Evolutionary conservation across 805 yeast species (phyloP).

Genomic region (Ogataea ramenticola): DNA sequence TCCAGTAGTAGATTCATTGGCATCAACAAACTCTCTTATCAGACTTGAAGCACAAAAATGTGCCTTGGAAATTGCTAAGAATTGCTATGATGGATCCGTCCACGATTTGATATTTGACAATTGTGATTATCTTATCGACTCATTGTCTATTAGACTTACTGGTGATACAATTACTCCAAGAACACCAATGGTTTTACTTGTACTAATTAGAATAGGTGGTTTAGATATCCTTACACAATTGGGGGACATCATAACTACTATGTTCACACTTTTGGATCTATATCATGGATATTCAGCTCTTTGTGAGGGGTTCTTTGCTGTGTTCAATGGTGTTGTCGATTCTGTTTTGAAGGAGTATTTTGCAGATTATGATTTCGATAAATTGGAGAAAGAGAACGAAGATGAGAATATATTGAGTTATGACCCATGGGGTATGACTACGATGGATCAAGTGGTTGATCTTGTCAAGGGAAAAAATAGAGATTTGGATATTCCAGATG

Average conservation of each 20-base stretch:
- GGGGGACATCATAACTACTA: constrained; percentile 57
- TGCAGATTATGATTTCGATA: constrained; percentile 17
- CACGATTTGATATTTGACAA: constrained; percentile 52
- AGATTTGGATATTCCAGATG: constrained; percentile 17
- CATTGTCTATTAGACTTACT: constrained; percentile 63
- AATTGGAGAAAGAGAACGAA: constrained; percentile 7
- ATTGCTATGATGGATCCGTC: constrained; percentile 51
- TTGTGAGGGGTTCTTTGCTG: constrained; percentile 65
- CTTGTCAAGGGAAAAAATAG: constrained; percentile 24
- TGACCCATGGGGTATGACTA: constrained; percentile 54
- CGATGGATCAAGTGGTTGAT: constrained; percentile 34
- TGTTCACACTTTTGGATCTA: constrained; percentile 71
- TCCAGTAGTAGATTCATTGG: constrained; percentile 66
- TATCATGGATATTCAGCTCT: constrained; percentile 76
- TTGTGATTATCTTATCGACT: constrained; percentile 74
- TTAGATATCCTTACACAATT: constrained; percentile 54
- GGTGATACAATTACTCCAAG: constrained; percentile 70
- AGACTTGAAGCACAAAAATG: constrained; percentile 49
- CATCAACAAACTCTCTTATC: constrained; percentile 40
- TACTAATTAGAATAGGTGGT: constrained; percentile 68
- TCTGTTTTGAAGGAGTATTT: constrained; percentile 37
- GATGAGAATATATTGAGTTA: constrained; percentile 2
- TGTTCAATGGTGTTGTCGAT: constrained; percentile 54
- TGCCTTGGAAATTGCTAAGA: constrained; percentile 39
- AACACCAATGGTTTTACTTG: constrained; percentile 60